These are phyloP conservation scores for Luffa aegyptiaca DNA, from an alignment of 306 rosid genomes.

Conservation along the genomic window DNA sequence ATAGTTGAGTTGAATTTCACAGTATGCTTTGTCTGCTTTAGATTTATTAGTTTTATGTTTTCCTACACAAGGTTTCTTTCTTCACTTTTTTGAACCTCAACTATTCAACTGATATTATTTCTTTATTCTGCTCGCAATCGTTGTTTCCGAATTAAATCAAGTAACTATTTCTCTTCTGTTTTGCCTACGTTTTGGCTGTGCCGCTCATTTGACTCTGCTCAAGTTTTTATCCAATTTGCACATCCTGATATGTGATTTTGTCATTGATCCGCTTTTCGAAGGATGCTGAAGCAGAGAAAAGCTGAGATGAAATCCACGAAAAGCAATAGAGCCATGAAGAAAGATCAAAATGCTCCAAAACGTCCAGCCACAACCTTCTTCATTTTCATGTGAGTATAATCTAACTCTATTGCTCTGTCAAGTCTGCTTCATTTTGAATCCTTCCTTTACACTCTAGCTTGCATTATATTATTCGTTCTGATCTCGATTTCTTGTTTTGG, in stretches of 20 bases:
- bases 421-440: neutral
- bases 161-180: neutral
- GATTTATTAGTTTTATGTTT: neutral
- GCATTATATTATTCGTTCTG: neutral
- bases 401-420: neutral
- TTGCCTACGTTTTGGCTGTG: neutral
- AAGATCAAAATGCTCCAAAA: slow-evolving; percentile 28
- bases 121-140: neutral
- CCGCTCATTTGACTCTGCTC: neutral
- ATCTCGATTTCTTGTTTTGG: neutral
- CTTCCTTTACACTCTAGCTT: neutral
- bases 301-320: slow-evolving; percentile 15
- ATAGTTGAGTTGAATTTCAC: neutral
- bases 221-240: neutral
- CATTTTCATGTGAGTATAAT: slow-evolving; percentile 20
- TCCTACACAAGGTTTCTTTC: neutral
- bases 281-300: slow-evolving; percentile 22
- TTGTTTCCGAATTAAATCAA: neutral
- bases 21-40: neutral
- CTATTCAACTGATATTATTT: neutral
- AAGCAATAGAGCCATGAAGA: slow-evolving; percentile 17
- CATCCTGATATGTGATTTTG: neutral
- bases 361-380: slow-evolving; percentile 27
- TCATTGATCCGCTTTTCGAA: neutral
- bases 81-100: neutral